These are phyloP conservation scores for Ceraceosorus bombacis DNA, from an alignment of 1,284 basidiomycete species.

Conservation along the genomic window DNA sequence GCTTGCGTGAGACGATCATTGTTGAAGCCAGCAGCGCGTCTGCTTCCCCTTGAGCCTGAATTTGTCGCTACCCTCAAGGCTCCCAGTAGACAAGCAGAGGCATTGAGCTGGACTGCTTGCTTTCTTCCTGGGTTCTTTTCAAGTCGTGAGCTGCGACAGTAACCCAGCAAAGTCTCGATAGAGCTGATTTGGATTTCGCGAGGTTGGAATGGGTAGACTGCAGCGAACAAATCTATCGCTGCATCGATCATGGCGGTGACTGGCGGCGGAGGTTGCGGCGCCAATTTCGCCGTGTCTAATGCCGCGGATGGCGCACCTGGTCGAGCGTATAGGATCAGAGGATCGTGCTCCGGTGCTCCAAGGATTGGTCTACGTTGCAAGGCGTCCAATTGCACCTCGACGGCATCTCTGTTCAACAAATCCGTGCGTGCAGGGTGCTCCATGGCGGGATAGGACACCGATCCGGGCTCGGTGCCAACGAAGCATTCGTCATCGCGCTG, in stretches of 20 bases:
- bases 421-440: slow-evolving; percentile 53
- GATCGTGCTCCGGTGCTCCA: slow-evolving; percentile 78
- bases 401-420: slow-evolving; percentile 66
- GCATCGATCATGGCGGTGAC: slow-evolving; percentile 79
- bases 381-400: slow-evolving; percentile 67
- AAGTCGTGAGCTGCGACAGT: slow-evolving; percentile 66
- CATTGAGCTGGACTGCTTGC: slow-evolving; percentile 76
- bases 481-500: slow-evolving; percentile 43
- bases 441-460: slow-evolving; percentile 4
- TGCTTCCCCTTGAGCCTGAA: slow-evolving; percentile 20
- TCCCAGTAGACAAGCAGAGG: slow-evolving; percentile 69
- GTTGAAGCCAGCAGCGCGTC: slow-evolving; percentile 37
- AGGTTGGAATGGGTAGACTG: slow-evolving; percentile 70
- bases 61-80: slow-evolving; percentile 55
- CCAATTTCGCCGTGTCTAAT: slow-evolving; percentile 50
- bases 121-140: slow-evolving; percentile 84
- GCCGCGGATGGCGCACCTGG: slow-evolving; percentile 1
- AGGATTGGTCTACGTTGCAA: slow-evolving; percentile 73
- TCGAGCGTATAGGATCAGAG: slow-evolving; percentile 61
- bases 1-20: slow-evolving; percentile 64
- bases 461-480: slow-evolving; percentile 1
- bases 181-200: slow-evolving; percentile 61
- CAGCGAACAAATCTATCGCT: slow-evolving; percentile 73
- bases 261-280: slow-evolving; percentile 66
- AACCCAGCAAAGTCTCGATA: slow-evolving; percentile 59